Percentiles rank a stretch among this genome's conserved stretches.
Evolutionary conservation across 352 stramenopile genomes (phyloP).

Genomic region (Phytophthora pinifolia): DNA sequence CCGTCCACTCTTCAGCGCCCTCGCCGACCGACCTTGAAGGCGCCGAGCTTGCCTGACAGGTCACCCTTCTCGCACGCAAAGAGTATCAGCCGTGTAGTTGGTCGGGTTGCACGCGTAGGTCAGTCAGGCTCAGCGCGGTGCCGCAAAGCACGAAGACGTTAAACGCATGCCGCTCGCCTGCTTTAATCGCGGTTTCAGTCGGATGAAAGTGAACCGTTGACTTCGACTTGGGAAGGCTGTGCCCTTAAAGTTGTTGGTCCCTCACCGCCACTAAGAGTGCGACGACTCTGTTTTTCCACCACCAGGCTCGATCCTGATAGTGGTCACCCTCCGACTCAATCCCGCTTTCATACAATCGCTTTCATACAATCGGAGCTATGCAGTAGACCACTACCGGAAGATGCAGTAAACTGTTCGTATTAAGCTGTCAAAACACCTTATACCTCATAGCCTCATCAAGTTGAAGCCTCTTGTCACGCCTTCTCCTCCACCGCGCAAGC

Average conservation of each 20-base stretch:
- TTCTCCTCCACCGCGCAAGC: conserved; percentile 36
- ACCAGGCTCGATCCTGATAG: no score
- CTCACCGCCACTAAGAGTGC: neutral
- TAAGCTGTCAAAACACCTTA: no score
- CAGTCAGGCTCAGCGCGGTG: conserved; percentile 12
- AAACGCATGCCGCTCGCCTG: neutral
- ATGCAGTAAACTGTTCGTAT: no score
- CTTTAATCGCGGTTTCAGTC: no score
- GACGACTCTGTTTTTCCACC: no score
- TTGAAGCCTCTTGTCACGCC: conserved; percentile 1
- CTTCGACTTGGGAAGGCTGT: neutral
- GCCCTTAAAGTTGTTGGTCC: conserved; percentile 13
- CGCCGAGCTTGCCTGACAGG: conserved; percentile 47
- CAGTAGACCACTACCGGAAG: no score
- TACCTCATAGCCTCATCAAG: no score
- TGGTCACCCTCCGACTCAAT: no score
- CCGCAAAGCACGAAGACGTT: no score
- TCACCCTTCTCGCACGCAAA: conserved; percentile 44
- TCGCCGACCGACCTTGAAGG: conserved; percentile 24
- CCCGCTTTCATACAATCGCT: no score
- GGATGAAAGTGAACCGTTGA: conserved; percentile 3
- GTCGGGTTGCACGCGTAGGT: conserved; percentile 38
- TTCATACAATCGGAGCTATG: no score
- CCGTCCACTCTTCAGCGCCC: conserved; percentile 24
- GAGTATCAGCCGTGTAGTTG: conserved; percentile 30